phyloP scores from a whole-genome alignment of 768 basidiomycete genomes.

The Epithele typhae region DNA sequence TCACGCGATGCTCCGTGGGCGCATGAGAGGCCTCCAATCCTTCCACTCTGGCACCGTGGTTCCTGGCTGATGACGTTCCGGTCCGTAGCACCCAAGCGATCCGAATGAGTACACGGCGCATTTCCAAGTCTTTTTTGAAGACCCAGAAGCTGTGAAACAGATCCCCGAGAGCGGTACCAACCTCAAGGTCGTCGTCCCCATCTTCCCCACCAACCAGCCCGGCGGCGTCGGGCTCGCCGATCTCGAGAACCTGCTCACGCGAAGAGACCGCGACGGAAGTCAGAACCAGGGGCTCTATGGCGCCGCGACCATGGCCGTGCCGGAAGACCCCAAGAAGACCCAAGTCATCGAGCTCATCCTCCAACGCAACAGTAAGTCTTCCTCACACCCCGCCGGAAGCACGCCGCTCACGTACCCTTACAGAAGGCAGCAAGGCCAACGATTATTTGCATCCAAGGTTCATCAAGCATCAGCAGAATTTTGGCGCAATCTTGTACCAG shows the following conservation, averaged over 20 bases:
- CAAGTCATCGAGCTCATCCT: conserved; percentile 12
- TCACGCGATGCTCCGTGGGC: no score
- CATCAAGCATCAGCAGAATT: neutral
- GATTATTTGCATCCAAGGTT: no score
- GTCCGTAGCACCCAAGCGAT: no score
- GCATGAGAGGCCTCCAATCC: no score
- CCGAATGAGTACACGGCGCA: conserved; percentile 44
- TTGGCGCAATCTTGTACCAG: conserved; percentile 9
- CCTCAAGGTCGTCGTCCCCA: conserved; percentile 28
- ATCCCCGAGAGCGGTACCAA: conserved; percentile 31
- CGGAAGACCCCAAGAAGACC: neutral
- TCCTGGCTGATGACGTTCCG: no score
- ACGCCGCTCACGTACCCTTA: neutral
- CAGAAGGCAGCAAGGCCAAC: no score
- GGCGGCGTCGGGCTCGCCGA: conserved; percentile 34
- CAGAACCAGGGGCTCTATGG: neutral
- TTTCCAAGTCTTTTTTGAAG: conserved; percentile 42
- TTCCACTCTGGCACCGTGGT: no score
- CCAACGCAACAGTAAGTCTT: conserved; percentile 12
- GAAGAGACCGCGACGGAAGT: conserved; percentile 7
- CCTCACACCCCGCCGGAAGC: neutral
- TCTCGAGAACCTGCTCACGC: conserved; percentile 25
- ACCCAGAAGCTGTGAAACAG: conserved; percentile 17
- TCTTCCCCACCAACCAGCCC: conserved; percentile 13
- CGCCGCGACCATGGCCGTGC: neutral